Conservation (phyloP, 2,329 filamentous ascomycete species). For the Nothophaeocryptopus gaeumannii region DNA sequence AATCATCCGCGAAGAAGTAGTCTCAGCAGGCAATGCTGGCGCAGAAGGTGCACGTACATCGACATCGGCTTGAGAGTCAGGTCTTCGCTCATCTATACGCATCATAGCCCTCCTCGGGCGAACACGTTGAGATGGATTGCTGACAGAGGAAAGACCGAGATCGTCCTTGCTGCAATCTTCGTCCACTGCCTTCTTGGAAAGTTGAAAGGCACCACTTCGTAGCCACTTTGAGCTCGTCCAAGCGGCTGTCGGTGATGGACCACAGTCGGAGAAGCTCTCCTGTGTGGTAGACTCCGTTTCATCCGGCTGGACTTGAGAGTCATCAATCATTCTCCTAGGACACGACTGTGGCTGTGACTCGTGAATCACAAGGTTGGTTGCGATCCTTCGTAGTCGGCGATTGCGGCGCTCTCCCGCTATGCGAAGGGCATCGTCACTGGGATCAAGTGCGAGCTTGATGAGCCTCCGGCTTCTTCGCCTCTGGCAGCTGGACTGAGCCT, state of each 20-base stretch:
- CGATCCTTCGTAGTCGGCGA: slow-evolving; percentile 1
- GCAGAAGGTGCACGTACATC: too few relatives aligned
- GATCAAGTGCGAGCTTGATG: slow-evolving; percentile 12
- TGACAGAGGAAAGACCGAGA: slow-evolving; percentile 21
- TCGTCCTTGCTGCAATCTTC: slow-evolving; percentile 26
- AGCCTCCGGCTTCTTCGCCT: slow-evolving; percentile 14
- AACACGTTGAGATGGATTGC: slow-evolving; percentile 17
- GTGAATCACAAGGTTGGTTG: background rate
- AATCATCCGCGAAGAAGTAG: too few relatives aligned
- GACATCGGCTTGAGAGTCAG: too few relatives aligned
- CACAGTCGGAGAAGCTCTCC: slow-evolving; percentile 17
- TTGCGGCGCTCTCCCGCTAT: slow-evolving; percentile 18
- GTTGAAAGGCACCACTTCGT: slow-evolving; percentile 17
- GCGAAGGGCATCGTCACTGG: slow-evolving; percentile 22
- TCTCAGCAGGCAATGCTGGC: too few relatives aligned
- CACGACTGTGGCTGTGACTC: slow-evolving; percentile 16
- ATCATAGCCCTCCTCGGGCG: background rate
- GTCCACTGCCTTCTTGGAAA: slow-evolving; percentile 19
- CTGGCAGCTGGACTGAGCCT: slow-evolving; percentile 21
- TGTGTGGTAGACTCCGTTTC: background rate
- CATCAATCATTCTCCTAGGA: slow-evolving; percentile 13
- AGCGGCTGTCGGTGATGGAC: slow-evolving; percentile 24
- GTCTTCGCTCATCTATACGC: too few relatives aligned
- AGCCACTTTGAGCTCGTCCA: slow-evolving; percentile 27
- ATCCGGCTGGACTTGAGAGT: slow-evolving; percentile 10